phyloP scores from a whole-genome alignment of 768 basidiomycete species.

The Rhizopogon sp. region DNA sequence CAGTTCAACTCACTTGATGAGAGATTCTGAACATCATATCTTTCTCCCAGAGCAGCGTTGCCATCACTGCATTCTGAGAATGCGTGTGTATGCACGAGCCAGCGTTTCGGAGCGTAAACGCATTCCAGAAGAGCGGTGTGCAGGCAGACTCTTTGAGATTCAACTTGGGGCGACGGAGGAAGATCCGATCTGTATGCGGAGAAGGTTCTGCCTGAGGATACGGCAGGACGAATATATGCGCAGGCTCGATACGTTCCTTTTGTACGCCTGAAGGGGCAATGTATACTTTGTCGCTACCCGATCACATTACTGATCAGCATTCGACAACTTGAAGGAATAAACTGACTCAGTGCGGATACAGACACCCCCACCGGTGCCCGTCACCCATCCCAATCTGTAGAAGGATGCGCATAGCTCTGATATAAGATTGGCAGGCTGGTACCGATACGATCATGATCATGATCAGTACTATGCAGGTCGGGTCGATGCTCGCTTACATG shows the following conservation, averaged over 20 bases:
- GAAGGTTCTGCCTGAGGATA: constrained; percentile 61
- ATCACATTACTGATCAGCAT: neutral
- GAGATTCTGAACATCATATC: constrained; percentile 66
- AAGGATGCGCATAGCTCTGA: constrained; percentile 81
- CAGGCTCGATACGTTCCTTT: constrained; percentile 79
- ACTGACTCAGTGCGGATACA: constrained; percentile 65
- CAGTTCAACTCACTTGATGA: constrained; percentile 52
- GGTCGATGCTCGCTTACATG: constrained; percentile 40
- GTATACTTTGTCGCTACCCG: constrained; percentile 64
- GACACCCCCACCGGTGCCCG: constrained; percentile 83
- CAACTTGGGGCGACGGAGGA: constrained; percentile 67
- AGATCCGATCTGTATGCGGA: constrained; percentile 65
- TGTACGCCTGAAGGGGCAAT: constrained; percentile 89
- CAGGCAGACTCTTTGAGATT: constrained; percentile 83
- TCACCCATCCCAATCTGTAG: constrained; percentile 89
- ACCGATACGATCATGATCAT: neutral
- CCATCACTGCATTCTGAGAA: constrained; percentile 87
- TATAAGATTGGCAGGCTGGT: constrained; percentile 86
- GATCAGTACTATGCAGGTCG: neutral
- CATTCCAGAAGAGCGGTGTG: constrained; percentile 91
- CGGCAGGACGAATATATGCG: constrained; percentile 85
- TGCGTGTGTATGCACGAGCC: constrained; percentile 91
- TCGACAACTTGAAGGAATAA: neutral
- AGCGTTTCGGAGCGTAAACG: constrained; percentile 72
- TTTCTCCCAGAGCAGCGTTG: constrained; percentile 72